Percentiles rank a stretch among this genome's conserved stretches.
Conservation (phyloP, 164 flowering plant genomes). For the Sedum album region DNA sequence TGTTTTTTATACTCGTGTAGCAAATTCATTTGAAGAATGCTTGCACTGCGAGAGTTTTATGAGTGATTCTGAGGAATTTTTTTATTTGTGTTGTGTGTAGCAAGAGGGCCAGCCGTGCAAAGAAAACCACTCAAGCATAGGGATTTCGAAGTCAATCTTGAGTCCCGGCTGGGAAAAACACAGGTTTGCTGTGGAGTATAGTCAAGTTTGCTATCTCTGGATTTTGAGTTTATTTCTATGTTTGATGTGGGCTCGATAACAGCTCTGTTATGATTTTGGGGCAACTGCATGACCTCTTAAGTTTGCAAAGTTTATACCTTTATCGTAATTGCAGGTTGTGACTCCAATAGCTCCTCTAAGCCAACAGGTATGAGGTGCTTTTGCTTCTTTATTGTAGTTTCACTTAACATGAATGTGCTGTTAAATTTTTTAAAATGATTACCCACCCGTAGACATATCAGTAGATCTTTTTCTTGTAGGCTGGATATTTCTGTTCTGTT, state of each 20-base stretch:
- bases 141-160: slow-evolving; percentile 94
- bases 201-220: background rate
- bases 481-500: slow-evolving; percentile 86
- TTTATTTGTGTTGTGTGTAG: slow-evolving; percentile 24
- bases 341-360: slow-evolving; percentile 85
- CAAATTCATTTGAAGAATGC: too few species aligned
- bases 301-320: too few species aligned
- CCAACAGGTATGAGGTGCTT: slow-evolving; percentile 60
- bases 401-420: background rate
- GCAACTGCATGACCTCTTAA: too few species aligned
- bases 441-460: background rate
- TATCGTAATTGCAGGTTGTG: background rate
- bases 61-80: background rate
- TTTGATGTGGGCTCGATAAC: background rate
- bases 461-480: slow-evolving; percentile 37
- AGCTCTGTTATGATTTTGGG: too few species aligned
- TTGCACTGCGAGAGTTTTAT: background rate
- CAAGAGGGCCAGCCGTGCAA: slow-evolving; percentile 87
- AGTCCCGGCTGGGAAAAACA: slow-evolving; percentile 91
- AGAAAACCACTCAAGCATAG: slow-evolving; percentile 94
- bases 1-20: too few species aligned
- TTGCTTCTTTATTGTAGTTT: background rate
- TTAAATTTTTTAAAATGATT: background rate
- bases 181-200: slow-evolving; percentile 33
- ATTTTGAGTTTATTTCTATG: background rate